A percentile compares a stretch with the other conserved stretches of the same genome.
phyloP scores from a whole-genome alignment of 441 rosid species.

The Euphorbia corollata region DNA sequence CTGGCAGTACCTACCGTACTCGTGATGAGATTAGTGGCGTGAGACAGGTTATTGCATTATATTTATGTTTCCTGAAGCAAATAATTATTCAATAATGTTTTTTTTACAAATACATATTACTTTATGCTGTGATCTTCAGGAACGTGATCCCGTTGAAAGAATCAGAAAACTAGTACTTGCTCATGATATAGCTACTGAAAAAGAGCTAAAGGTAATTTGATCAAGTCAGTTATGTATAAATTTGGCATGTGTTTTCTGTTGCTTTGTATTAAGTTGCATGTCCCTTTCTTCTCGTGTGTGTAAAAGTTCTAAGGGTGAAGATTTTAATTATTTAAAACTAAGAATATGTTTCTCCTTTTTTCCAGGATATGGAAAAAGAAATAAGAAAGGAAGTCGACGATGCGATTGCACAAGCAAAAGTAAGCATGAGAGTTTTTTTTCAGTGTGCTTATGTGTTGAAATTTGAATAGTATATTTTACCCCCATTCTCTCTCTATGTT shows the following conservation, averaged over 20 bases:
- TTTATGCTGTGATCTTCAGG: constrained; percentile 35
- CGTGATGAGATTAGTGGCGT: constrained; percentile 87
- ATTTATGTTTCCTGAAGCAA: constrained; percentile 4
- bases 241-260: not conserved
- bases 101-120: not conserved
- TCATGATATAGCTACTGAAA: constrained; percentile 89
- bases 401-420: constrained; percentile 94
- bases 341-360: constrained; percentile 7
- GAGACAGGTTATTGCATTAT: constrained; percentile 59
- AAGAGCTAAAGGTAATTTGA: constrained; percentile 72
- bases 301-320: not conserved
- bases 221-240: constrained; percentile 4
- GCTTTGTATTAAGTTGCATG: not conserved
- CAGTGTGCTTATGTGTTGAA: not conserved
- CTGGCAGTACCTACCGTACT: constrained; percentile 98
- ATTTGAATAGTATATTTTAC: not conserved
- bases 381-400: constrained; percentile 84
- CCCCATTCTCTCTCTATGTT: not conserved
- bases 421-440: constrained; percentile 17
- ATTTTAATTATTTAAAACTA: constrained; percentile 2
- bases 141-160: constrained; percentile 92
- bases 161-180: constrained; percentile 60
- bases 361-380: constrained; percentile 89
- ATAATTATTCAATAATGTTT: not conserved
- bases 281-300: not conserved